Conservation (phyloP, 257 asterid species). For the Jasminum sambac region DNA sequence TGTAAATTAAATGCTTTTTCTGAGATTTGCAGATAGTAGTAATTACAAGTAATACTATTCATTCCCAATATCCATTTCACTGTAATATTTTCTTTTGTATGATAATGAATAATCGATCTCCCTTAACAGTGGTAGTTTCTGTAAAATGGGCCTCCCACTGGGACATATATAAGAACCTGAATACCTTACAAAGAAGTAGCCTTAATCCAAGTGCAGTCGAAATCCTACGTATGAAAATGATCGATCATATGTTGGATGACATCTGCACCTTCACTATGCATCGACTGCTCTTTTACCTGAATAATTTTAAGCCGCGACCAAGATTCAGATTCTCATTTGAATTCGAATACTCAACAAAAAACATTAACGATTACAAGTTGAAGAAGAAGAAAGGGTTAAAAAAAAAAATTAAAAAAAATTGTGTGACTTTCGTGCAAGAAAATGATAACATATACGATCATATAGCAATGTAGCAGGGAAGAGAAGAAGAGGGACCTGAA, state of each 20-base stretch:
- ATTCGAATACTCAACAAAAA: background rate
- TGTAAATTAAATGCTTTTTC: no score
- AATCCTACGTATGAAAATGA: conserved; percentile 55
- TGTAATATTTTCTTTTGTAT: background rate
- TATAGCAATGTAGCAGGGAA: background rate
- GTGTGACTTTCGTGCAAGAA: background rate
- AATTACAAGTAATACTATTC: no score
- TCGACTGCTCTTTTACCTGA: conserved; percentile 75
- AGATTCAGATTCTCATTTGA: conserved; percentile 3
- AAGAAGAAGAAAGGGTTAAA: background rate
- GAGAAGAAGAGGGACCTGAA: conserved; percentile 61
- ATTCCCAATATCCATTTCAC: background rate
- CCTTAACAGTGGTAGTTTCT: background rate
- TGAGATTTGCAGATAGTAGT: no score
- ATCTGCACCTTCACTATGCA: conserved; percentile 87
- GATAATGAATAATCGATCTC: conserved; percentile 1
- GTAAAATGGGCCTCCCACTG: background rate
- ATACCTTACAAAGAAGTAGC: background rate
- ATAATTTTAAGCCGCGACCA: background rate
- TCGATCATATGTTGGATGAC: conserved; percentile 93
- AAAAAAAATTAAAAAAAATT: no score
- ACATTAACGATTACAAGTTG: background rate
- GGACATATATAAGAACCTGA: conserved; percentile 9
- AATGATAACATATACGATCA: background rate
- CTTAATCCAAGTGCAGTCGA: background rate